phyloP scores from a whole-genome alignment of 768 basidiomycete genomes.

The Mycena vulgaris region DNA sequence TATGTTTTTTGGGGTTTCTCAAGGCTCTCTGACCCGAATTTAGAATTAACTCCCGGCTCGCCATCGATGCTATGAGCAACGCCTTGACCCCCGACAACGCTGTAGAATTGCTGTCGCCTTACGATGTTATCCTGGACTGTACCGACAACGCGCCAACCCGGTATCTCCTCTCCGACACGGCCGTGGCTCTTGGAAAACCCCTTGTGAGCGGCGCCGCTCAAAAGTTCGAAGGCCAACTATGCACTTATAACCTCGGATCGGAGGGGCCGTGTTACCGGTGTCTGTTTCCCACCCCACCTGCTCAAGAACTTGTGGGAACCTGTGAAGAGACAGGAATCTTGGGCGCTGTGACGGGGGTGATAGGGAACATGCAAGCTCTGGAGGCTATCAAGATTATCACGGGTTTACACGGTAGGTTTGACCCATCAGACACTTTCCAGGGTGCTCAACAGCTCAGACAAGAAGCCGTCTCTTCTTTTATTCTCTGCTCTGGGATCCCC shows the following conservation, averaged over 20 bases:
- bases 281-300: slow-evolving; percentile 87
- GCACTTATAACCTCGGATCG: slow-evolving; percentile 77
- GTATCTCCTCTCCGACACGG: slow-evolving; percentile 92
- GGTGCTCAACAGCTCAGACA: slow-evolving; percentile 56
- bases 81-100: slow-evolving; percentile 78
- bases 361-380: slow-evolving; percentile 91
- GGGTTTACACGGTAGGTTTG: slow-evolving; percentile 72
- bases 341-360: slow-evolving; percentile 90
- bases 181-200: slow-evolving; percentile 81
- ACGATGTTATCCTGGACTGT: slow-evolving; percentile 91
- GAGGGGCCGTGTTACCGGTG: slow-evolving; percentile 95
- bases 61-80: slow-evolving; percentile 66
- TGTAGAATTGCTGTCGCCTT: slow-evolving; percentile 67
- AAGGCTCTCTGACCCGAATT: slow-evolving; percentile 3
- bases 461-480: slow-evolving; percentile 75
- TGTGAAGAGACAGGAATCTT: slow-evolving; percentile 94
- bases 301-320: slow-evolving; percentile 72
- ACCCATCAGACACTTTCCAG: background rate
- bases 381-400: slow-evolving; percentile 88
- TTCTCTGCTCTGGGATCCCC: slow-evolving; percentile 80
- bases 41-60: slow-evolving; percentile 85
- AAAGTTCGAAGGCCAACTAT: slow-evolving; percentile 86
- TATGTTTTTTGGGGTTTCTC: background rate
- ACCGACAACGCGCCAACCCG: slow-evolving; percentile 95
- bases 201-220: slow-evolving; percentile 96